Evolutionary conservation across 2,329 filamentous ascomycete genomes (phyloP), one percentile per base, ranked within the genome.

Genomic region (Madurella mycetomatis): DNA sequence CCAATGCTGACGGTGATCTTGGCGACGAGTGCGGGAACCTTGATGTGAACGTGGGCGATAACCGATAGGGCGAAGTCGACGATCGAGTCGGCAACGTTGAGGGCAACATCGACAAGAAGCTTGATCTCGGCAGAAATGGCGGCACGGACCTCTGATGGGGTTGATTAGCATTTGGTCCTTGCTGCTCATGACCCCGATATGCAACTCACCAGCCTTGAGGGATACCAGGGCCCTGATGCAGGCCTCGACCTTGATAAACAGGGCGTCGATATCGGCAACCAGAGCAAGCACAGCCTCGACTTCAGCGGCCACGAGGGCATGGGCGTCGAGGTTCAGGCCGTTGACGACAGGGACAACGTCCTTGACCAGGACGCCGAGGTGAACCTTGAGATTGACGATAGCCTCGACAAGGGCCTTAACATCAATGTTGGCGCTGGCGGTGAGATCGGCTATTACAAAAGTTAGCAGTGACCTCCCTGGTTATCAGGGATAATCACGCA

Each of bases 211-310:
- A 15, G 50, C 47, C 37, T 59, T 49, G 48, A 59, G 51, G 9
- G 4, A 16, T 2, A 53, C 41, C 16, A 59, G 46, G 12, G 17
- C 51, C 45, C 46, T 46, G 40, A 59, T 46, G 42, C 19, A 30
- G 34, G 48, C 45, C 42, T 57, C 31, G 11, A 59, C 47, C 25
- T 57, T 41, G 11, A 30, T 40, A 15, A 60, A 9, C n/a, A 57
- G 52, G 9, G 19, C 50, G 47, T 53, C 8, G 41, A 57, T 31
- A 13, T 47, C 31, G 41, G 34, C 49, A 19, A 57, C 19, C 7
- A 57, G 58, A 34, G 47, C 42, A 16, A 58, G 58, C 15, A 58
- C 34, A 4, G 53, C 39, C 17, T 53, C n/a, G 30, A 60, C 45
- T 15, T 58, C 51, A n/a, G 43, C 52, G 5, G 30, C 49, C 8